Base-by-base conservation (phyloP, 2,329 filamentous ascomycete species). In the Paramyrothecium roridum region DNA sequence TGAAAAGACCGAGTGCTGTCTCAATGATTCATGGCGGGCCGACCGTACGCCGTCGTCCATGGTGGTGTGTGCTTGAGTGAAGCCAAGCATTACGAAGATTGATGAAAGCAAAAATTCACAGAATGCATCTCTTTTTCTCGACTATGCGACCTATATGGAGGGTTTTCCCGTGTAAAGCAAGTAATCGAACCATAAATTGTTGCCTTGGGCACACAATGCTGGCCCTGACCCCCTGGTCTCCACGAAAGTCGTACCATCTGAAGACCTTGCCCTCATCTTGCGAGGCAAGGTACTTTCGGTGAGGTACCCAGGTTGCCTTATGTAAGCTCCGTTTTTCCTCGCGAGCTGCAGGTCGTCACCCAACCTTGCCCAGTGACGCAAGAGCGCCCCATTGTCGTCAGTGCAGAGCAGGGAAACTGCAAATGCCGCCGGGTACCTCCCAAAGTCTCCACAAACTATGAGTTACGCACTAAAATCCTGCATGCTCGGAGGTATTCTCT, bases 1-100 rank as follows among this genome's bases (percentile, higher is more conserved):
- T 60, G 59, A 57, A 57, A 53, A 55, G 37, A 40, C 58, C 57
- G 53, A 57, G 60, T 49, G 49, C 52, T 52, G 56, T 59, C 57
- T 43, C 37, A 43, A 43, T 43, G 37, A 43, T 7, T 43, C 37
- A 43, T 43, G 37, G 37, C 37, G 37, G 37, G 37, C 37, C 37
- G 16, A 6, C n/a, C 13, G 37, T 19, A 43, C n/a, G 13, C 13
- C n/a, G 12, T 17, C 4, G 37, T 6, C n/a, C 37, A 19, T 43
- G 12, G 37, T 17, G 37, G 13, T 43, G 37, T 43, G n/a, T n/a
- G n/a, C n/a, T n/a, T n/a, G n/a, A 13, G 13, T 13, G 37, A 16
- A 43, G 37, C 6, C 37, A 13, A 43, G 37, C 37, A 19, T 43
- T 13, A 13, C 37, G n/a, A 19, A 43, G n/a, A 16, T 13, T 43